Percentiles rank a stretch among this genome's conserved stretches.
These are phyloP conservation scores for Alternaria panax DNA, from an alignment of 2,329 filamentous ascomycete species.

Conservation along the genomic window DNA sequence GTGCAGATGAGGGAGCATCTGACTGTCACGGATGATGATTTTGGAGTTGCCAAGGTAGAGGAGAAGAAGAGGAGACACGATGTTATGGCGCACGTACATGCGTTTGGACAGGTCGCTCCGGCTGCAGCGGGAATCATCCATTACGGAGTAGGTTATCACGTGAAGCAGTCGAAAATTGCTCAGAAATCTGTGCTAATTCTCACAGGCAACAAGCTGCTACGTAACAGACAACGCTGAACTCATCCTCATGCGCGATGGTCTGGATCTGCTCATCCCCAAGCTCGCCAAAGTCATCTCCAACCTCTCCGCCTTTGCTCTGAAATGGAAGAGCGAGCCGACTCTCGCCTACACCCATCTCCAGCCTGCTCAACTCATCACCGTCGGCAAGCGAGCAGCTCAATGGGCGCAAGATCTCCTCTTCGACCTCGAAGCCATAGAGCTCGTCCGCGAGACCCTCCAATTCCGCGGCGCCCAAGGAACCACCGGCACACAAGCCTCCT, in stretches of 20 bases:
- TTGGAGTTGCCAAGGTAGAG: conserved; percentile 56
- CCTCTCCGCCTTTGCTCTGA: conserved; percentile 72
- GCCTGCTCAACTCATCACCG: conserved; percentile 68
- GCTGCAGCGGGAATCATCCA: conserved; percentile 86
- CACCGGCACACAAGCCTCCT: conserved; percentile 66
- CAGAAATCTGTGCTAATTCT: conserved; percentile 65
- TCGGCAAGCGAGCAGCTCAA: conserved; percentile 72
- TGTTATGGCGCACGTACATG: conserved; percentile 73
- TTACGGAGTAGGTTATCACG: conserved; percentile 60
- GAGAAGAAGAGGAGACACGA: conserved; percentile 68
- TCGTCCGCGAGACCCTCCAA: conserved; percentile 70
- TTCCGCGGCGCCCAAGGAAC: conserved; percentile 71
- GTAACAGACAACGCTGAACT: conserved; percentile 41
- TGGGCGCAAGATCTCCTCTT: conserved; percentile 80
- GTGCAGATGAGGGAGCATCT: conserved; percentile 56
- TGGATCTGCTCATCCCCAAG: conserved; percentile 79
- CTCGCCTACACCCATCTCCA: conserved; percentile 80
- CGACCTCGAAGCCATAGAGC: conserved; percentile 77
- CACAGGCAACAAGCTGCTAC: conserved; percentile 47
- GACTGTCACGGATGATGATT: conserved; percentile 57
- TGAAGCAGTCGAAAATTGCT: rapidly evolving
- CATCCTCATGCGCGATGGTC: conserved; percentile 76
- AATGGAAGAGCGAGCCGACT: conserved; percentile 76
- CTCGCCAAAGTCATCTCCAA: conserved; percentile 80
- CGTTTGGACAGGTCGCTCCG: conserved; percentile 76